These are phyloP conservation scores for Myriosclerotinia curreyana DNA, from an alignment of 2,329 filamentous ascomycete species.

Conservation along the genomic window DNA sequence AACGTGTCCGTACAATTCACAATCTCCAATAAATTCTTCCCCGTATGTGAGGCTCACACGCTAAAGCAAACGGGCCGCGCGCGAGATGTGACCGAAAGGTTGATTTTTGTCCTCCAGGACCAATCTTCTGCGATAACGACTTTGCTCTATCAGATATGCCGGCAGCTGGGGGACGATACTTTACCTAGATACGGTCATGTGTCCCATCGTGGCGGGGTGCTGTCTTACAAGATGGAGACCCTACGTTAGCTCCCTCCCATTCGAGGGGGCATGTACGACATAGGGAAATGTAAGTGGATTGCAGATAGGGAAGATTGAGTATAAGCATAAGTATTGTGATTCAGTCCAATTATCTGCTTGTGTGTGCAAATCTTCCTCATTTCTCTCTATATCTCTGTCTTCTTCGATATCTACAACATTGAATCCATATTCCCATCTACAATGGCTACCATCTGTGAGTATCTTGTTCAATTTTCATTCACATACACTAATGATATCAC, in stretches of 20 bases:
- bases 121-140: background rate
- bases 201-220: background rate
- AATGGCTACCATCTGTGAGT: conserved; percentile 20
- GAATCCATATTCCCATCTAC: background rate
- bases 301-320: background rate
- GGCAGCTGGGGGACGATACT: no score
- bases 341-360: background rate
- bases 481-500: background rate
- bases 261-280: background rate
- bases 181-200: background rate
- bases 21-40: background rate
- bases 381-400: background rate
- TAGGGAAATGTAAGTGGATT: background rate
- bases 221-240: background rate
- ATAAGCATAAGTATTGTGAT: conserved; percentile 4
- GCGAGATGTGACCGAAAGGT: conserved; percentile 11
- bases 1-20: background rate
- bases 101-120: background rate
- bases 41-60: background rate
- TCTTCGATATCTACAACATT: background rate
- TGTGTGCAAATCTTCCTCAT: background rate
- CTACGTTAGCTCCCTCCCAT: background rate
- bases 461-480: background rate
- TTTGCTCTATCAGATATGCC: background rate
- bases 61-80: conserved; percentile 1